Evolutionary conservation across 1,284 basidiomycete species (phyloP).

Genomic region (Sanghuangporus sanghuang): DNA sequence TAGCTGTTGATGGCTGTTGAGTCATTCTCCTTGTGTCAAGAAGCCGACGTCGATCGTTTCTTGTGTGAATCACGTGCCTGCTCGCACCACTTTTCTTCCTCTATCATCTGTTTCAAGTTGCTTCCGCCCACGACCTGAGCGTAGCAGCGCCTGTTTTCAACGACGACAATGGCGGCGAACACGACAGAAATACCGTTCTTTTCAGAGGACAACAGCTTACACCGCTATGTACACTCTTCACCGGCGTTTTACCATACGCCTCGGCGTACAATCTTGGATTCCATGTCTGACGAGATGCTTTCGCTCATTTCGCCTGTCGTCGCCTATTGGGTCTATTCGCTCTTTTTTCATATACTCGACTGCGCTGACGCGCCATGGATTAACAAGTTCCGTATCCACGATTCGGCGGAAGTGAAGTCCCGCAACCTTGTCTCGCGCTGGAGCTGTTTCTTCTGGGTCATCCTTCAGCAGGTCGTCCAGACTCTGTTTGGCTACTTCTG

Average conservation of each 20-base stretch:
- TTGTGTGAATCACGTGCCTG: not conserved
- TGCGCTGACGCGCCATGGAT: slow-evolving; percentile 70
- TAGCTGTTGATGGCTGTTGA: not conserved
- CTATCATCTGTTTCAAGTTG: not conserved
- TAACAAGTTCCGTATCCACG: slow-evolving; percentile 85
- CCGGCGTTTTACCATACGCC: slow-evolving; percentile 61
- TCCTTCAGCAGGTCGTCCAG: slow-evolving; percentile 85
- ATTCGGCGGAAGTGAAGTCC: slow-evolving; percentile 73
- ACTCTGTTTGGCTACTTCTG: slow-evolving; percentile 70
- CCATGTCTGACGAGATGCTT: slow-evolving; percentile 69
- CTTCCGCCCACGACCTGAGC: not conserved
- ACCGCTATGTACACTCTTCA: slow-evolving; percentile 13
- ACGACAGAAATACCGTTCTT: slow-evolving; percentile 6
- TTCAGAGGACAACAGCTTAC: not conserved
- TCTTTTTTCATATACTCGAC: slow-evolving; percentile 83
- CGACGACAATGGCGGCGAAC: slow-evolving; percentile 1
- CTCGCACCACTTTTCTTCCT: not conserved
- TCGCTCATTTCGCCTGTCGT: slow-evolving; percentile 73
- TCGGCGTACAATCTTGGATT: slow-evolving; percentile 48
- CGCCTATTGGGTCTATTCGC: slow-evolving; percentile 85
- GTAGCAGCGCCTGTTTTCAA: not conserved
- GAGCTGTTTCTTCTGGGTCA: slow-evolving; percentile 66
- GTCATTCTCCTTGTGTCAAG: not conserved
- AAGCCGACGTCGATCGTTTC: not conserved
- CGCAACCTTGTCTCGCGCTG: slow-evolving; percentile 72